Evolutionary conservation across 257 asterid genomes (phyloP).

Genomic region (Thymus mandschuricus): DNA sequence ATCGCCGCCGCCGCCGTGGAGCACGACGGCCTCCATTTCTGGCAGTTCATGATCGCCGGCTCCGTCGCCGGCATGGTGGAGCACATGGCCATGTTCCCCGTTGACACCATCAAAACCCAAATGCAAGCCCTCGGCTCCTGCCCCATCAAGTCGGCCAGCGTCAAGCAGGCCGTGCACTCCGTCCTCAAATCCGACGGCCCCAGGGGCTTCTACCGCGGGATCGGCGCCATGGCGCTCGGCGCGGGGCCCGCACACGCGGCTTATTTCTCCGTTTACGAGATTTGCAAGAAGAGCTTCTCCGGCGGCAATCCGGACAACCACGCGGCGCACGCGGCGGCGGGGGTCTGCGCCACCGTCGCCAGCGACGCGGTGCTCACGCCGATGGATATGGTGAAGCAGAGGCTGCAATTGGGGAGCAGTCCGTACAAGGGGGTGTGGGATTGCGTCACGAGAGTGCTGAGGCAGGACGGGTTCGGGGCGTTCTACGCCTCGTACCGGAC

Average conservation of each 20-base stretch:
- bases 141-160: constrained; percentile 70
- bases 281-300: constrained; percentile 70
- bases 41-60: constrained; percentile 96
- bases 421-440: constrained; percentile 85
- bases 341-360: constrained; percentile 85
- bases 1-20: constrained; percentile 36
- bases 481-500: constrained; percentile 86
- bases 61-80: constrained; percentile 90
- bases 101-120: constrained; percentile 87
- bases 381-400: constrained; percentile 98
- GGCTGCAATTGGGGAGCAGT: constrained; percentile 82
- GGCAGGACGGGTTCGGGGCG: constrained; percentile 80
- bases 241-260: constrained; percentile 99
- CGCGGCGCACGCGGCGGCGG: constrained; percentile 75
- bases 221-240: constrained; percentile 95
- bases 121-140: constrained; percentile 95
- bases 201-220: constrained; percentile 82
- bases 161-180: constrained; percentile 63
- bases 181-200: constrained; percentile 72
- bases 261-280: constrained; percentile 83
- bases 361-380: constrained; percentile 95
- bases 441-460: constrained; percentile 72
- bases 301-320: constrained; percentile 70
- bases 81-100: constrained; percentile 98
- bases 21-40: constrained; percentile 87